These are phyloP conservation scores for Ganoderma boninense DNA, from an alignment of 1,284 basidiomycete genomes.

Conservation along the genomic window DNA sequence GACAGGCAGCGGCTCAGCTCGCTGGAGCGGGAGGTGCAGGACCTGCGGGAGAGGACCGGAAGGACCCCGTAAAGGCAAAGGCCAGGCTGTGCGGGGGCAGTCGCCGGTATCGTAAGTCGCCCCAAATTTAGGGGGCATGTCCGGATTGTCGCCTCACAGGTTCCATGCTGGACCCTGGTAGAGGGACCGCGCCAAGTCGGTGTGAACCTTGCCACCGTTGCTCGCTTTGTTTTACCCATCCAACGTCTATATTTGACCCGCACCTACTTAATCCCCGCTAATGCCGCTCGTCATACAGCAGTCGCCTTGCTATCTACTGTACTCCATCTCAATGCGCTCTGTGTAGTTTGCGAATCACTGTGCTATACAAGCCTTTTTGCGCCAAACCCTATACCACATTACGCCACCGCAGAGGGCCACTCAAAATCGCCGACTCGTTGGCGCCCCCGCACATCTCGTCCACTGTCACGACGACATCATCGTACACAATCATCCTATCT, in stretches of 20 bases:
- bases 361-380: neutral
- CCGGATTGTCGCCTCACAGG: neutral
- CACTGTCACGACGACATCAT: neutral
- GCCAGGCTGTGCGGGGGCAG: neutral
- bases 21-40: conserved; percentile 57
- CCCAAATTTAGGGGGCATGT: neutral
- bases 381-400: neutral
- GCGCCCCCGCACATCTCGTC: neutral
- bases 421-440: neutral
- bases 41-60: conserved; percentile 42
- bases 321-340: neutral
- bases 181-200: neutral
- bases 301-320: neutral
- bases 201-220: neutral
- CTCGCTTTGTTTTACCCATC: neutral
- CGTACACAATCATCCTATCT: neutral
- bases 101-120: conserved; percentile 1
- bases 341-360: neutral
- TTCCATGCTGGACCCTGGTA: neutral
- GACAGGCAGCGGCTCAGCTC: conserved; percentile 49
- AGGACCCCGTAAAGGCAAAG: conserved; percentile 20
- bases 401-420: conserved; percentile 2
- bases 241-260: neutral
- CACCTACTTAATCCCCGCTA: neutral
- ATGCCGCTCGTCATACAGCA: neutral